Conservation (phyloP, 805 yeast species). For the Sugiyamaella mastotermitis region DNA sequence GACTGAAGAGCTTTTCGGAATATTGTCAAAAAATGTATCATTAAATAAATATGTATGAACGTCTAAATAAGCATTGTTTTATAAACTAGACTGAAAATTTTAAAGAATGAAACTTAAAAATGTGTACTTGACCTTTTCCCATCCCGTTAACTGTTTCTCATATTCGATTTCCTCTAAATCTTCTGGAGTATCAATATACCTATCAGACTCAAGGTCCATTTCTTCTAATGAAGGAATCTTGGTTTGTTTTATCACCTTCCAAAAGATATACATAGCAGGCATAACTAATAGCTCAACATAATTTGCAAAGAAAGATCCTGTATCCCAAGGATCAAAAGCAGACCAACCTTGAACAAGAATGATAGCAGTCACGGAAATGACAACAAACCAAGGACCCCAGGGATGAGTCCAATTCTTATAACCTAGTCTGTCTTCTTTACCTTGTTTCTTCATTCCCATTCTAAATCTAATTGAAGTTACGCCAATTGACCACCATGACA, state of each 20-base stretch:
- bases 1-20: too few species aligned
- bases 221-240: slow-evolving; percentile 61
- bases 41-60: too few species aligned
- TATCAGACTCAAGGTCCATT: slow-evolving; percentile 73
- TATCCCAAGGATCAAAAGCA: slow-evolving; percentile 59
- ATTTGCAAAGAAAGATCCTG: slow-evolving; percentile 56
- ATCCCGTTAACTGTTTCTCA: slow-evolving; percentile 8
- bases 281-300: slow-evolving; percentile 59
- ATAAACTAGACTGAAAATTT: too few species aligned
- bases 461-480: slow-evolving; percentile 51
- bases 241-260: slow-evolving; percentile 57
- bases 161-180: slow-evolving; percentile 38
- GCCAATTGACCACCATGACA: slow-evolving; percentile 57
- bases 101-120: too few species aligned
- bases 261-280: slow-evolving; percentile 46
- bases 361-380: slow-evolving; percentile 41
- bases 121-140: neutral
- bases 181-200: slow-evolving; percentile 49
- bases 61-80: too few species aligned
- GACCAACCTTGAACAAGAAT: slow-evolving; percentile 62
- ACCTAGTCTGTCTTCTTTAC: slow-evolving; percentile 36
- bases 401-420: slow-evolving; percentile 51
- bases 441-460: slow-evolving; percentile 36
- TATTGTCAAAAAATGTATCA: too few species aligned
- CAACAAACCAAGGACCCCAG: slow-evolving; percentile 42